Evolutionary conservation across 495 filamentous ascomycete genomes (phyloP), one percentile per base, ranked within the genome.

Genomic region (Cetradonia linearis): DNA sequence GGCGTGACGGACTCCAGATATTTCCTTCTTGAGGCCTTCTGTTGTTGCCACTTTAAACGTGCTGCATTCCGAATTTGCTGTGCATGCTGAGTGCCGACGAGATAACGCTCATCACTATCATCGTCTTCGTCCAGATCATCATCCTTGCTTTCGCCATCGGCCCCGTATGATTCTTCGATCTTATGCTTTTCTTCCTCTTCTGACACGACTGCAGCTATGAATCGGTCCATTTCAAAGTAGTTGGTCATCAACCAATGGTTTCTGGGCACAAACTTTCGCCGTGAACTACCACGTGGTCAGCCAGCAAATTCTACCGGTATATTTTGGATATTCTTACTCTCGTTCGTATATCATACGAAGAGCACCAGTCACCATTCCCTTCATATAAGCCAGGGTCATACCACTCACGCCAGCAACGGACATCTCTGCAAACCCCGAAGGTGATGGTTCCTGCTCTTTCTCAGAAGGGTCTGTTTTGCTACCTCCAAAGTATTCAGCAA

Each of bases 211-310:
- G 86, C 82, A 18, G 82, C 74, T 53, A 95, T 91, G 63, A 99
- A 96, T 0, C 85, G 83, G 46, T 88, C 85, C 89, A 96, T 95
- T 66, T 95, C 86, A 63, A 97, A 90, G 20, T 84, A 85, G 33
- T 82, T 82, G 1, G 87, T 94, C 93, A 97, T 96, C 38, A 99
- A 75, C 93, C 94, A 99, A 65, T 96, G 91, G 31, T 83, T 80
- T 34, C 78, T 71, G 2, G 88, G 86, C 33, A 96, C 74, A 65
- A 97, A 97, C 34, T 81, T 85, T 20, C 91, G 80, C 47, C 93
- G 77, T 20, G 93, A 99, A 73, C 79, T 82, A 60, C 20, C 6
- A 16, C 42, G 46, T 23, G 56, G 59, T 55, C 9, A 54, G 48
- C 28, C 7, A 30, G 46, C 31, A 2, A 16, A 44, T 30, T 14